Evolutionary conservation across 495 filamentous ascomycete species (phyloP), one percentile per base, ranked within the genome.

Genomic region (Xylaria cubensis): DNA sequence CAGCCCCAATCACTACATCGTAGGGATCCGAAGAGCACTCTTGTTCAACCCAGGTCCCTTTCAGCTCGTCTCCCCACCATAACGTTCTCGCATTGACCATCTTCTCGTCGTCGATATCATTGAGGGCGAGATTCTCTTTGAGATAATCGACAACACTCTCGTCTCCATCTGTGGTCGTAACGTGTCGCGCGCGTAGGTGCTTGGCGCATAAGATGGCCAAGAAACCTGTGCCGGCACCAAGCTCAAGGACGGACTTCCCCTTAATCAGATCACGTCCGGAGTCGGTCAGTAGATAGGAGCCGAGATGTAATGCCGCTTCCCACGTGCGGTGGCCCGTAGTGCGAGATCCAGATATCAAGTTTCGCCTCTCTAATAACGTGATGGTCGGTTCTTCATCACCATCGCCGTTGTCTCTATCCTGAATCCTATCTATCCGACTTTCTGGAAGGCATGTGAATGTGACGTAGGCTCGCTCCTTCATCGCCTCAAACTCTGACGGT

Each of bases 281-380:
- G 32, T 72, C 34, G 2, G 76, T 75, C 21, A 82, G 74, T 8
- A 93, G 84, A 74, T 90, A 95, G 4, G 90, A 85, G 4, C 88
- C 92, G 0, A 96, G 85, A 76, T 92, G 90, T 5, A 97, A 81
- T 4, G 93, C 90, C 2, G 91, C 93, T 82, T 95, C 93, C 94
- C 94, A 97, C 5, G 94, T 97, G 12, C 93, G 87, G 36, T 92
- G 87, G 0, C 94, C 94, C 0, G 94, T 97, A 0, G 89, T 94
- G 13, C 90, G 91, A n/a, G 87, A 85, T 0, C 88, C 86, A 4
- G 90, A 90, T 50, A 97, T 85, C 0, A 96, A 73, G 59, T 88
- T 86, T 10, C 90, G 89, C 26, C 89, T 88, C 80, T 97, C 94
- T 7, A 89, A 81, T 9, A 92, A 73, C 3, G 83, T 91, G 66